Base-by-base conservation (phyloP, 495 filamentous ascomycete genomes). In the Aspergillus carlsbadensis region DNA sequence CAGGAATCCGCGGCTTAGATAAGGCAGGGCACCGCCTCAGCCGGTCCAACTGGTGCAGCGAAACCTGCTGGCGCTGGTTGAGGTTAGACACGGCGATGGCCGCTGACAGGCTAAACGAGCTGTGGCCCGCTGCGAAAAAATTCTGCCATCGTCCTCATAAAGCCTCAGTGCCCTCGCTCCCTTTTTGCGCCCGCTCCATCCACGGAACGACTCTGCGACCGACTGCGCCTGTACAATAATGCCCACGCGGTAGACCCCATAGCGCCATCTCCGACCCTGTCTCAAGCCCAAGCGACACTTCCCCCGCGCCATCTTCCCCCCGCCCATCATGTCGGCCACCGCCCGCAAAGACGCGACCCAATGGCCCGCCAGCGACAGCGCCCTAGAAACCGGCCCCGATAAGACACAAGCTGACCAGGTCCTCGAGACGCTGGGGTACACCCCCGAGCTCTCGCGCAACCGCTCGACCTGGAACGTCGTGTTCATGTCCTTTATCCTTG, bases 391-490 rank as follows among this genome's bases (percentile, higher is more conserved):
- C 37, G 37, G 17, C 10, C 14, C 15, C 13, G 55, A 45, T 22
- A 60, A 59, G 41, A 33, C 54, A 13, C n/a, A 42, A 3, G 62
- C 65, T 5, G 62, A 68, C 53, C 37, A 57, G 10, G 59, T 31
- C 45, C 60, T 68, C 18, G 65, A 68, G 21, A 53, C 52, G 50
- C 77, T 84, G 67, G 81, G 81, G 10, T 84, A 84, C 60, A 80
- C 74, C 61, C 67, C 73, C 14, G 81, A 84, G 58, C 63, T 84
- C 49, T 79, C 80, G 8, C 70, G 79, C 56, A 77, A 77, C 50
- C 66, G 82, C 45, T 80, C 78, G 48, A 83, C 82, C 40, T 62
- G 59, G 60, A 57, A 65, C 26, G 60, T 64, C 31, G 57, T 65
- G 15, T 64, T 61, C 31, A 64, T 66, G 64, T 74, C 68, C 56